Percentiles rank a stretch among this genome's conserved stretches.
Evolutionary conservation across 2,329 filamentous ascomycete genomes (phyloP).

Genomic region (Harringtonia lauricola): DNA sequence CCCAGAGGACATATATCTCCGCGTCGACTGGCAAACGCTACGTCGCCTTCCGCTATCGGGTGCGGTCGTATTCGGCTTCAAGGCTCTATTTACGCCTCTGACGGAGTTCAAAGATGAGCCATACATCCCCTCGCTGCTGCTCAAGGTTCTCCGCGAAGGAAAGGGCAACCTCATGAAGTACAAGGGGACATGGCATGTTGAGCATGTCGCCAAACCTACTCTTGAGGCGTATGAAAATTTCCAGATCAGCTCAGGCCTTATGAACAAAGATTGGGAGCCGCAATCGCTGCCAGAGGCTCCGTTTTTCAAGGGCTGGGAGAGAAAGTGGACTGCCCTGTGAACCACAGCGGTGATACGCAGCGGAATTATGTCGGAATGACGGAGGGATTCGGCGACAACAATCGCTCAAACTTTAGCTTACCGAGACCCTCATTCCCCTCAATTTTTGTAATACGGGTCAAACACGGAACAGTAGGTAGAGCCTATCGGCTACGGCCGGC

Average conservation of each 20-base stretch:
- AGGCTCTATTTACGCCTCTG: conserved; percentile 70
- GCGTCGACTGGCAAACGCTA: conserved; percentile 84
- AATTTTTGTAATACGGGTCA: not conserved
- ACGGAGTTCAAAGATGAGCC: conserved; percentile 60
- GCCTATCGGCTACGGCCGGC: not conserved
- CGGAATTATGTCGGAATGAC: conserved; percentile 3
- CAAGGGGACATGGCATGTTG: conserved; percentile 5
- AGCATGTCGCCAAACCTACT: conserved; percentile 1
- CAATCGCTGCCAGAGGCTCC: conserved; percentile 1
- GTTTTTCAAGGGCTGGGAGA: conserved; percentile 4
- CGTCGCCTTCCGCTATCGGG: conserved; percentile 67
- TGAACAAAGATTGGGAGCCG: not conserved
- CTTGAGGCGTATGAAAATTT: not conserved
- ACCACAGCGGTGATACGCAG: not conserved
- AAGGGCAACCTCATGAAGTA: conserved; percentile 12
- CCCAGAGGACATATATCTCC: conserved; percentile 48
- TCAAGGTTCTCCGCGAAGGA: conserved; percentile 59
- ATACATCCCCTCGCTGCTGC: conserved; percentile 56
- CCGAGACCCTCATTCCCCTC: too few species aligned
- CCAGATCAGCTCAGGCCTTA: conserved; percentile 1
- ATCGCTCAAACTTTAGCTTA: too few species aligned
- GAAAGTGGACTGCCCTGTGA: not conserved
- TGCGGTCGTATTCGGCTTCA: conserved; percentile 78
- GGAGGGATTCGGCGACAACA: too few species aligned
- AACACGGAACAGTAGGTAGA: too few species aligned